These are phyloP conservation scores for Pilatotrama ljubarskyi DNA, from an alignment of 768 basidiomycete genomes.

Conservation along the genomic window DNA sequence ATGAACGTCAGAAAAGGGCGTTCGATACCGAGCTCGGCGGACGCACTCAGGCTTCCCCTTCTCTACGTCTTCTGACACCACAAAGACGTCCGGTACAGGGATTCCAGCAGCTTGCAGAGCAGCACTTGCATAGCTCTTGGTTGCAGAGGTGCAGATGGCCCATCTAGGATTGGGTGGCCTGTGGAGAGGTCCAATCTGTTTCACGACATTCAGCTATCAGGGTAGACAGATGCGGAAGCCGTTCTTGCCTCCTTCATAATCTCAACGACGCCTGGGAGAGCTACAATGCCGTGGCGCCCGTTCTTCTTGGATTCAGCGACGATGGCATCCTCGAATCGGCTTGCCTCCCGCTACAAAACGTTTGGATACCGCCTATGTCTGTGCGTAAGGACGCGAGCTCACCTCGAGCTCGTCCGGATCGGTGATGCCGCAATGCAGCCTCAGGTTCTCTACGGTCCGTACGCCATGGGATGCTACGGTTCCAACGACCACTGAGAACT, in stretches of 20 bases:
- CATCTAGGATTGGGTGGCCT: conserved; percentile 61
- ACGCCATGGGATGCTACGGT: conserved; percentile 73
- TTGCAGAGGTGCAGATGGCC: conserved; percentile 90
- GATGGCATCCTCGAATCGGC: conserved; percentile 80
- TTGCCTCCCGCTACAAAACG: conserved; percentile 57
- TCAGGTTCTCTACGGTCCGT: conserved; percentile 80
- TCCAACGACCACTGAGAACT: neutral
- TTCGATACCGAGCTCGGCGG: neutral
- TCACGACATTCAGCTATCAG: neutral
- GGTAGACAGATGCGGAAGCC: neutral
- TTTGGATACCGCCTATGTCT: neutral
- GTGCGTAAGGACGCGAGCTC: conserved; percentile 6
- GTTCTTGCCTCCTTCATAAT: conserved; percentile 56
- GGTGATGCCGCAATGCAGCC: conserved; percentile 65
- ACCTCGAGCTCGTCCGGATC: conserved; percentile 75
- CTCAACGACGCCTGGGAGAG: conserved; percentile 68
- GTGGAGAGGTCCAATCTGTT: conserved; percentile 22
- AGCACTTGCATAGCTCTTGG: conserved; percentile 67
- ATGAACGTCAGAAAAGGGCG: neutral
- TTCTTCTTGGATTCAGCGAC: conserved; percentile 55
- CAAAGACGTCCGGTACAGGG: conserved; percentile 69
- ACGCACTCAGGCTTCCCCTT: conserved; percentile 78
- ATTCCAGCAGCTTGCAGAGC: conserved; percentile 70
- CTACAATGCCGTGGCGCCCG: conserved; percentile 62
- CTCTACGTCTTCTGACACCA: conserved; percentile 80